Evolutionary conservation across 2,329 filamentous ascomycete species (phyloP).

Genomic region (Ophiostoma novo-ulmi): DNA sequence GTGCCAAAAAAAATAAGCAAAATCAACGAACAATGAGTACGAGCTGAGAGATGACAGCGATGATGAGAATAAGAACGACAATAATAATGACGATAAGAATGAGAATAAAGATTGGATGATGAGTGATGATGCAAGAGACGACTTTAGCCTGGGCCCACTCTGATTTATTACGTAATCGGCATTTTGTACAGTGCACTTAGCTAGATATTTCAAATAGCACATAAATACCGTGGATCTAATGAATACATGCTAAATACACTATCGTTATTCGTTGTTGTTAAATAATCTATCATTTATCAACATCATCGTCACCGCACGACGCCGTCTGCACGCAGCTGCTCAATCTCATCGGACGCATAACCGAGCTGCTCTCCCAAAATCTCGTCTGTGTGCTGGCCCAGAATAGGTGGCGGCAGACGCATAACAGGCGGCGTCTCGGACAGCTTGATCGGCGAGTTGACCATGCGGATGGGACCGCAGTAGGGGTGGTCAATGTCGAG

Average conservation of each 20-base stretch:
- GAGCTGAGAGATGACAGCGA: neutral
- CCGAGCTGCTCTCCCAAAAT: conserved; percentile 62
- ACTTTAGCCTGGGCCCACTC: neutral
- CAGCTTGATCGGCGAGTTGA: conserved; percentile 94
- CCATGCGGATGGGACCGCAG: conserved; percentile 81
- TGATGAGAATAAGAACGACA: neutral
- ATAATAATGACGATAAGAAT: neutral
- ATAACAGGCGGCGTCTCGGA: conserved; percentile 75
- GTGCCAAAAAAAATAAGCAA: neutral
- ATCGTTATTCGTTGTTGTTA: neutral
- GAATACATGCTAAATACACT: neutral
- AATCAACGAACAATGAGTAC: neutral
- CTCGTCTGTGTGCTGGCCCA: conserved; percentile 84
- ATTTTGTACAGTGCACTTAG: neutral
- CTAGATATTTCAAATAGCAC: neutral
- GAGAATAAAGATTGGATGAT: neutral
- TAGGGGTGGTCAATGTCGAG: conserved; percentile 74
- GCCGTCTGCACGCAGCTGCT: conserved; percentile 6
- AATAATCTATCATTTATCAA: neutral
- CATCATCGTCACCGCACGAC: neutral
- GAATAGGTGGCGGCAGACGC: conserved; percentile 70
- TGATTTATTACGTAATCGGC: neutral
- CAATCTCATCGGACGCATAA: conserved; percentile 44
- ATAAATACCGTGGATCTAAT: neutral
- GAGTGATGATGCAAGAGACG: neutral